Evolutionary conservation across 2,329 filamentous ascomycete genomes (phyloP).

Genomic region (Paracorniculantispora psalliotae): DNA sequence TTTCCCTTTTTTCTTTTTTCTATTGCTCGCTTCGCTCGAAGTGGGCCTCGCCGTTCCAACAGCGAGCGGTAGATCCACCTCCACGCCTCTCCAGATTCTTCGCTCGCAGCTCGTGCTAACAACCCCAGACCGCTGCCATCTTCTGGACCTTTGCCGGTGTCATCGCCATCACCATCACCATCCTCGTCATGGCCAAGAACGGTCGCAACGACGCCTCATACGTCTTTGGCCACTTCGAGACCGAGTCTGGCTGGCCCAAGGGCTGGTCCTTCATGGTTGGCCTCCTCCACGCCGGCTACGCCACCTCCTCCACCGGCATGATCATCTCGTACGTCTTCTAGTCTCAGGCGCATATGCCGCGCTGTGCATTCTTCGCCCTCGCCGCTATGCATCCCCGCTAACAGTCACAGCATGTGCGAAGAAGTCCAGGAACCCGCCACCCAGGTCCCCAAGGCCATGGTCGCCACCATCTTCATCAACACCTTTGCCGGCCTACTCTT

Average conservation of each 20-base stretch:
- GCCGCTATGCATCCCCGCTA: constrained; percentile 12
- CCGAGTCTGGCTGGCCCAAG: constrained; percentile 61
- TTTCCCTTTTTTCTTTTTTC: no score
- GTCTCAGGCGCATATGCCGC: no score
- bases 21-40: no score
- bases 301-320: constrained; percentile 73
- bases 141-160: constrained; percentile 71
- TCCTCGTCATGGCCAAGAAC: constrained; percentile 62
- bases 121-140: constrained; percentile 60
- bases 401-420: constrained; percentile 59
- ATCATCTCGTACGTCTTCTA: constrained; percentile 63
- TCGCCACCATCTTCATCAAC: constrained; percentile 62
- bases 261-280: constrained; percentile 73
- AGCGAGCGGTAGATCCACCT: no score
- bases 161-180: constrained; percentile 57
- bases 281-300: constrained; percentile 67
- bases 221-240: constrained; percentile 65
- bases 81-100: no score
- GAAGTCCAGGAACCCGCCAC: constrained; percentile 61
- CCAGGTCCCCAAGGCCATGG: constrained; percentile 70
- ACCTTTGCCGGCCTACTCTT: constrained; percentile 61
- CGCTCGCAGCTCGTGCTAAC: no score
- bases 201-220: constrained; percentile 59
- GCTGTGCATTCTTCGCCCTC: no score
- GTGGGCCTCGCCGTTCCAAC: no score